Conservation (phyloP, 2,329 filamentous ascomycete genomes). For the Phaeosphaeria sp. region DNA sequence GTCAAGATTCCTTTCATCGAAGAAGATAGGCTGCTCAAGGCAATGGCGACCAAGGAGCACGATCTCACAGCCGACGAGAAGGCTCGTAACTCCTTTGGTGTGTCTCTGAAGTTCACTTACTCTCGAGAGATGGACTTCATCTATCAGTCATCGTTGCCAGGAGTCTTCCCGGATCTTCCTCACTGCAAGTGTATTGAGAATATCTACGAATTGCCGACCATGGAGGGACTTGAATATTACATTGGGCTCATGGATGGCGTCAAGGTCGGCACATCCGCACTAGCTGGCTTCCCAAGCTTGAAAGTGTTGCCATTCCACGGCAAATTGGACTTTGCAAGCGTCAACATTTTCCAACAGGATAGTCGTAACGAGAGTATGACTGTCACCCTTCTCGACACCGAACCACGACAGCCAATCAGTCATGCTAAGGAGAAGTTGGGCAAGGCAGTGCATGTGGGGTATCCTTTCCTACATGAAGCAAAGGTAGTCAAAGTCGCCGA, state of each 20-base stretch:
- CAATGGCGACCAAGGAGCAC: conserved; percentile 85
- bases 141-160: conserved; percentile 87
- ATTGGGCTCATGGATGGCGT: conserved; percentile 85
- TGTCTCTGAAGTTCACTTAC: conserved; percentile 92
- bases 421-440: conserved; percentile 81
- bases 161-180: conserved; percentile 86
- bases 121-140: conserved; percentile 76
- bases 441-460: conserved; percentile 87
- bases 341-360: conserved; percentile 94
- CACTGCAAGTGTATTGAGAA: conserved; percentile 94
- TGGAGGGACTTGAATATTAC: conserved; percentile 86
- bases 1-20: conserved; percentile 99
- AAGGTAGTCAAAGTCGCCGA: conserved; percentile 89
- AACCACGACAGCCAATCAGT: conserved; percentile 72
- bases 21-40: conserved; percentile 80
- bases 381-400: conserved; percentile 79
- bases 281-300: conserved; percentile 92
- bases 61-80: conserved; percentile 80
- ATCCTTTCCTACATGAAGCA: conserved; percentile 93
- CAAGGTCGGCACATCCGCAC: conserved; percentile 79
- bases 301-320: conserved; percentile 86
- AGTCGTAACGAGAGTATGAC: conserved; percentile 97
- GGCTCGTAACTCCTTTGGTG: conserved; percentile 86
- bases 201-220: conserved; percentile 90
- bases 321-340: conserved; percentile 82